phyloP scores from a whole-genome alignment of 2,329 filamentous ascomycete species.

The Lachnum nothofagi region DNA sequence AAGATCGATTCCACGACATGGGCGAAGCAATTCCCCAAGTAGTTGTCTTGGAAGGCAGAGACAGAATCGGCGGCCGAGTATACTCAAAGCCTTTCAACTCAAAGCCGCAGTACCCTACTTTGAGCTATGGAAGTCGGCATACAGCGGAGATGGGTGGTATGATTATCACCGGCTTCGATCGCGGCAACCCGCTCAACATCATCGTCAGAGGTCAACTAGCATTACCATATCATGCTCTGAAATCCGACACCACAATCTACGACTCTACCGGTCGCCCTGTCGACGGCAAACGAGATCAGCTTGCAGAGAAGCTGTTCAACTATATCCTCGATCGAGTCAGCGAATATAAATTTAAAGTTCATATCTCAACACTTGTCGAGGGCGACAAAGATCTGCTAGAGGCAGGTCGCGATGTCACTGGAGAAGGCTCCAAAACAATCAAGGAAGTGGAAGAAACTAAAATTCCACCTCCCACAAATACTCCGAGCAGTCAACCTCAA shows the following conservation, averaged over 20 bases:
- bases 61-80: conserved; percentile 82
- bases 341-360: conserved; percentile 76
- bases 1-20: conserved; percentile 57
- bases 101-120: conserved; percentile 52
- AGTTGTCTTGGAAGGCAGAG: conserved; percentile 78
- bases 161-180: conserved; percentile 95
- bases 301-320: conserved; percentile 90
- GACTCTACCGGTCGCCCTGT: conserved; percentile 76
- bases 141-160: conserved; percentile 97
- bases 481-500: conserved; percentile 33
- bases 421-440: conserved; percentile 67
- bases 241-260: conserved; percentile 79
- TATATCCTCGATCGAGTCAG: conserved; percentile 89
- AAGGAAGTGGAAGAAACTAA: conserved; percentile 64
- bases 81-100: conserved; percentile 70
- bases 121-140: conserved; percentile 54
- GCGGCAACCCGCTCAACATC: conserved; percentile 88
- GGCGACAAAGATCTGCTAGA: conserved; percentile 80
- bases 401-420: conserved; percentile 70
- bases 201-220: conserved; percentile 86
- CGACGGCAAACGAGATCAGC: conserved; percentile 69
- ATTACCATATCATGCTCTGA: conserved; percentile 77
- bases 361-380: conserved; percentile 65
- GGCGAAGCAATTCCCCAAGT: conserved; percentile 69
- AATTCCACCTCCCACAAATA: conserved; percentile 50